These are phyloP conservation scores for Blastomyces parvus DNA, from an alignment of 2,329 filamentous ascomycete genomes.

Conservation along the genomic window DNA sequence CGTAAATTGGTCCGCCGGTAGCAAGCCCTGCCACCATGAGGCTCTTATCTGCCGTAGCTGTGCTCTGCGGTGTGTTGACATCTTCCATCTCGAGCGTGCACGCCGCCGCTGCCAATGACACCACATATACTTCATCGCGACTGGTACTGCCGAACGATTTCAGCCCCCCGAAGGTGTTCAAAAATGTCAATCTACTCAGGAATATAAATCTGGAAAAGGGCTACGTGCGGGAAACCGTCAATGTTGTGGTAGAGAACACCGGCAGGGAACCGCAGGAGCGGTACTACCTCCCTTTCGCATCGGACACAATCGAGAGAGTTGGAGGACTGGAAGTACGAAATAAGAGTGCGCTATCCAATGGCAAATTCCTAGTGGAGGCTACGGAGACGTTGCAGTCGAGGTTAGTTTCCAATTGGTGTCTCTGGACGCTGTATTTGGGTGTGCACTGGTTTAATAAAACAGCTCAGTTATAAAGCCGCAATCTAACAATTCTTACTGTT, in stretches of 20 bases:
- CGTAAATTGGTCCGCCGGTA: slow-evolving; percentile 22
- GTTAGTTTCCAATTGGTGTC: slow-evolving; percentile 46
- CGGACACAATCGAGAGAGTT: slow-evolving; percentile 62
- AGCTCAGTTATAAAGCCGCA: neutral
- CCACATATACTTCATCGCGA: slow-evolving; percentile 23
- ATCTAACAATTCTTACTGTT: slow-evolving; percentile 19
- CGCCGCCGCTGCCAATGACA: slow-evolving; percentile 24
- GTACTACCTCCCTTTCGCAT: slow-evolving; percentile 83
- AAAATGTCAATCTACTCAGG: slow-evolving; percentile 85
- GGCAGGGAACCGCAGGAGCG: slow-evolving; percentile 69
- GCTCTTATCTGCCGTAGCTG: slow-evolving; percentile 29
- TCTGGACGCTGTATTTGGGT: slow-evolving; percentile 25
- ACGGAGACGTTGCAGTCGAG: slow-evolving; percentile 44
- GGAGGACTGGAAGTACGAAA: slow-evolving; percentile 87
- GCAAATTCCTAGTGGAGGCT: slow-evolving; percentile 58
- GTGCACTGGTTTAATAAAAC: neutral
- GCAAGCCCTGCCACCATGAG: slow-evolving; percentile 30
- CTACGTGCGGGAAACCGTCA: slow-evolving; percentile 81
- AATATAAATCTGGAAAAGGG: slow-evolving; percentile 88
- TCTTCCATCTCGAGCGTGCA: slow-evolving; percentile 16
- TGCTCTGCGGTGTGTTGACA: slow-evolving; percentile 30
- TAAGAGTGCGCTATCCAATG: slow-evolving; percentile 65
- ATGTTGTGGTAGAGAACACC: slow-evolving; percentile 87
- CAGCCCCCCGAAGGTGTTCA: slow-evolving; percentile 81
- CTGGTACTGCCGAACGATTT: slow-evolving; percentile 45